These are phyloP conservation scores for Rutstroemia sydowiana DNA, from an alignment of 2,329 filamentous ascomycete species.

Conservation along the genomic window DNA sequence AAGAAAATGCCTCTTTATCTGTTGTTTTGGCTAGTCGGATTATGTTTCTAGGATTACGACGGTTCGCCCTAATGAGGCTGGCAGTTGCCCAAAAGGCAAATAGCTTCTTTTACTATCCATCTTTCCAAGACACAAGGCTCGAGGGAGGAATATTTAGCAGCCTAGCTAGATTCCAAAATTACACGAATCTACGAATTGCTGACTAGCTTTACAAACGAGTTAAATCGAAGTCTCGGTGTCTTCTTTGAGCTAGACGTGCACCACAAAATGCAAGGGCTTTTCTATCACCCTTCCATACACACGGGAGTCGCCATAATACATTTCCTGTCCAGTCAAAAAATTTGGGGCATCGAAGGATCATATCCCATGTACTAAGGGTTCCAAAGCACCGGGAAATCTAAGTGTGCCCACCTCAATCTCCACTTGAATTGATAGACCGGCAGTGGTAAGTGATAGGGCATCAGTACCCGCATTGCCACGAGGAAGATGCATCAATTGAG, in stretches of 20 bases:
- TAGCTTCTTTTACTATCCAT: neutral
- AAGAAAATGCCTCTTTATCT: conserved; percentile 1
- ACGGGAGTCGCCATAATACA: neutral
- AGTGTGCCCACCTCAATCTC: neutral
- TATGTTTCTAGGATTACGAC: neutral
- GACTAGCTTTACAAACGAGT: neutral
- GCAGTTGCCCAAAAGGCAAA: conserved; percentile 3
- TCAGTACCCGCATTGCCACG: neutral
- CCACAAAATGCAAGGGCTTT: neutral
- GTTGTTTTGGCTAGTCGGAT: conserved; percentile 2
- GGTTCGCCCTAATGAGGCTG: conserved; percentile 8
- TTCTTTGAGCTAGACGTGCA: conserved; percentile 5
- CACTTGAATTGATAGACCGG: neutral
- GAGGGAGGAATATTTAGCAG: neutral
- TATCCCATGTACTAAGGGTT: neutral
- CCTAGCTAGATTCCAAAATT: neutral
- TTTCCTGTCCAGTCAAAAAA: neutral
- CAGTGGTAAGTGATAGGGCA: neutral
- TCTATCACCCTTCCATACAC: conserved; percentile 4
- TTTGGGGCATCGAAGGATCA: neutral
- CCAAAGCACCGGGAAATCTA: neutral
- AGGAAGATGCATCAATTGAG: neutral
- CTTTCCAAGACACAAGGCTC: conserved; percentile 1
- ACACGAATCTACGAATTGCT: conserved; percentile 1
- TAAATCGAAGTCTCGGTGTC: conserved; percentile 1